A percentile compares a stretch with the other conserved stretches of the same genome.
Evolutionary conservation across 371 early-diverging fungal species (phyloP).

Genomic region (Mucor racemosus): DNA sequence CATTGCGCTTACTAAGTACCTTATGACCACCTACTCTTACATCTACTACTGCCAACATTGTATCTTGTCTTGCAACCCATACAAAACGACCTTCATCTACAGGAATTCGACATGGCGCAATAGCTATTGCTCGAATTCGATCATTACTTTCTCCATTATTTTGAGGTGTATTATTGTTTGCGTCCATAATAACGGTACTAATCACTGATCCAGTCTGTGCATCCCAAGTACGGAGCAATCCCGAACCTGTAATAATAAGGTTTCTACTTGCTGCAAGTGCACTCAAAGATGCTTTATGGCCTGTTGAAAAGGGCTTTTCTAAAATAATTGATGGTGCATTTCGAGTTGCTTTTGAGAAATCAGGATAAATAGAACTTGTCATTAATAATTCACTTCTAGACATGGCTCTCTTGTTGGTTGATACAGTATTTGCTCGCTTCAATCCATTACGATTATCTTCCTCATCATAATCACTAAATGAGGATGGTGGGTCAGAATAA

Average conservation of each 20-base stretch:
- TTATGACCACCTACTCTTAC: conserved; percentile 22
- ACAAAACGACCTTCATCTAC: conserved; percentile 62
- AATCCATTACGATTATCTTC: conserved; percentile 2
- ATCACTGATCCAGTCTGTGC: conserved; percentile 14
- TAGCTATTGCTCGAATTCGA: conserved; percentile 35
- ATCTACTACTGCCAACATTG: conserved; percentile 65
- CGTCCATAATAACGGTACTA: conserved; percentile 16
- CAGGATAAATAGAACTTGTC: conserved; percentile 22
- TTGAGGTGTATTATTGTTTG: conserved; percentile 1
- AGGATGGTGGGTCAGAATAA: background rate
- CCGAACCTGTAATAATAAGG: conserved; percentile 25
- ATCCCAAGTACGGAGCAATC: conserved; percentile 26
- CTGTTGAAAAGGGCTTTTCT: conserved; percentile 20
- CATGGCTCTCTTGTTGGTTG: conserved; percentile 22
- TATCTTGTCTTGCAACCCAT: conserved; percentile 68
- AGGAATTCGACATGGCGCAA: conserved; percentile 46
- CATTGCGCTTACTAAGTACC: background rate
- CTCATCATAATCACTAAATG: background rate
- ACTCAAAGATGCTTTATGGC: conserved; percentile 21
- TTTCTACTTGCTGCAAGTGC: conserved; percentile 19
- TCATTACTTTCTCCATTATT: conserved; percentile 29
- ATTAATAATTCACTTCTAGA: conserved; percentile 24
- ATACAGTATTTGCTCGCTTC: conserved; percentile 21
- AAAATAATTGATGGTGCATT: conserved; percentile 19
- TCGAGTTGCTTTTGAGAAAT: conserved; percentile 28